A percentile compares a stretch with the other conserved stretches of the same genome.
Evolutionary conservation across 2,329 filamentous ascomycete species (phyloP).

Genomic region (Parastagonospora nodorum): DNA sequence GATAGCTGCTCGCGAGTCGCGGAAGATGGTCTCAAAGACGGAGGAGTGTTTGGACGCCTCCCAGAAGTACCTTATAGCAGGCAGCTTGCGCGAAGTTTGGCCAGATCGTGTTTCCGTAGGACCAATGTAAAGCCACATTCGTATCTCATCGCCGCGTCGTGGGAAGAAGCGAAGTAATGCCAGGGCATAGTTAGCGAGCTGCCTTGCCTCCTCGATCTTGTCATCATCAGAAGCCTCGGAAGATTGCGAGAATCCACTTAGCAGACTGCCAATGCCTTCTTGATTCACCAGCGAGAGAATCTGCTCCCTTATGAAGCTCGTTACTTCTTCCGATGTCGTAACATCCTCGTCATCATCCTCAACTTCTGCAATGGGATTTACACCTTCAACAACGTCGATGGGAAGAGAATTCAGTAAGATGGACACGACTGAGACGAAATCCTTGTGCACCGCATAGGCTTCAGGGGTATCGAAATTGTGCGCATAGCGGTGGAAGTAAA

Average conservation of each 20-base stretch:
- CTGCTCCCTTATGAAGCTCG: conserved; percentile 65
- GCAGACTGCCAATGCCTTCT: conserved; percentile 70
- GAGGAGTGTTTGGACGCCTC: conserved; percentile 63
- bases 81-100: conserved; percentile 50
- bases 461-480: conserved; percentile 46
- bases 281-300: conserved; percentile 75
- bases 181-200: conserved; percentile 84
- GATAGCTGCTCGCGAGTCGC: conserved; percentile 63
- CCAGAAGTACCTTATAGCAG: conserved; percentile 87
- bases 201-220: conserved; percentile 65
- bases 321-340: conserved; percentile 32
- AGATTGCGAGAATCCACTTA: conserved; percentile 52
- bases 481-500: conserved; percentile 61
- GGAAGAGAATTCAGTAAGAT: conserved; percentile 62
- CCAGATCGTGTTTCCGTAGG: conserved; percentile 56
- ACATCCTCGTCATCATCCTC: conserved; percentile 25
- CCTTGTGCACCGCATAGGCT: conserved; percentile 53
- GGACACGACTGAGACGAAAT: conserved; percentile 62
- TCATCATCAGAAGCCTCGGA: conserved; percentile 43
- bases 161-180: conserved; percentile 87
- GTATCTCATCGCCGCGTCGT: conserved; percentile 79
- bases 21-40: conserved; percentile 62
- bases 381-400: conserved; percentile 60
- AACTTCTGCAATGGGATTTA: conserved; percentile 34
- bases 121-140: conserved; percentile 90